Evolutionary conservation across 495 filamentous ascomycete genomes (phyloP).

Genomic region (Cryomyces antarcticus): DNA sequence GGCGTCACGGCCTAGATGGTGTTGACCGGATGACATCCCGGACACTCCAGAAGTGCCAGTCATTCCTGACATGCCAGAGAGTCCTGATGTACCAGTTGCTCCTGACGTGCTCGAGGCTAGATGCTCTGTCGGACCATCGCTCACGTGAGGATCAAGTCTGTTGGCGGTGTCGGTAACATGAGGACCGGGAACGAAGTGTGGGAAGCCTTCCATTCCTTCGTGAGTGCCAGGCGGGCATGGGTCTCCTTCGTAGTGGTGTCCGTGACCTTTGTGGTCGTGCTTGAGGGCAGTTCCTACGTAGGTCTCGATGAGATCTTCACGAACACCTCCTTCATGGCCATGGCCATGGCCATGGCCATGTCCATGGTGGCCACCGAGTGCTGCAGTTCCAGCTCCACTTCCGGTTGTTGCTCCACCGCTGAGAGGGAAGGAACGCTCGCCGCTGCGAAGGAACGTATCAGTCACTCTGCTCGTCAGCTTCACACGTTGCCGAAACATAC

Average conservation of each 20-base stretch:
- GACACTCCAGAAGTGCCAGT: background rate
- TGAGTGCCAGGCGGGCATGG: background rate
- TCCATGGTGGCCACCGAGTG: no score
- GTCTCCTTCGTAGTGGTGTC: slow-evolving; percentile 3
- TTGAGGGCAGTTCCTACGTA: background rate
- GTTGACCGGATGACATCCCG: background rate
- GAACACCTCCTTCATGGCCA: no score
- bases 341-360: no score
- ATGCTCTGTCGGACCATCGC: background rate
- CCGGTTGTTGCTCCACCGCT: background rate
- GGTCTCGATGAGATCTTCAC: no score
- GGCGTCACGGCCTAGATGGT: slow-evolving; percentile 12
- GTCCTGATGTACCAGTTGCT: background rate
- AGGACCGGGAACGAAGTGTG: slow-evolving; percentile 2
- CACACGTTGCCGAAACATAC: background rate
- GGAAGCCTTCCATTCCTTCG: background rate
- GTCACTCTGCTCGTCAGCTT: no score
- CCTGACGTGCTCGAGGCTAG: no score
- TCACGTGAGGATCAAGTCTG: slow-evolving; percentile 8
- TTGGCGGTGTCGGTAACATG: slow-evolving; percentile 9
- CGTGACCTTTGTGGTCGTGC: slow-evolving; percentile 6
- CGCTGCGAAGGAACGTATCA: background rate
- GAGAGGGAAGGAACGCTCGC: background rate
- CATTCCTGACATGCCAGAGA: background rate
- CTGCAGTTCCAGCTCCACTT: background rate